phyloP scores from a whole-genome alignment of 2,329 filamentous ascomycete species.

The Penicillium sp. region DNA sequence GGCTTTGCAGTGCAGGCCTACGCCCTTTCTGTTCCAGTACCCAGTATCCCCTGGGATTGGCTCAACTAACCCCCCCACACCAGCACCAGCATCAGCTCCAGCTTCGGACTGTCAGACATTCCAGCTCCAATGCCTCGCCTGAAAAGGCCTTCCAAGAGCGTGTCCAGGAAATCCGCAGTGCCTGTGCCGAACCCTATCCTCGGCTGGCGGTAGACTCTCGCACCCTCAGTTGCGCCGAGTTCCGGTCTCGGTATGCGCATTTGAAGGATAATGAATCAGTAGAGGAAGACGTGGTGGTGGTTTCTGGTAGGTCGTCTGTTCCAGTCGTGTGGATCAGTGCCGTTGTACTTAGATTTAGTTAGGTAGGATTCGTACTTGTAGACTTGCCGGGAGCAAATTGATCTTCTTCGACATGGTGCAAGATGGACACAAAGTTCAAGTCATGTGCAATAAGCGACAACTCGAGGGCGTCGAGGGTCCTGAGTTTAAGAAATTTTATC shows the following conservation, averaged over 20 bases:
- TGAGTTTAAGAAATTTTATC: conserved; percentile 63
- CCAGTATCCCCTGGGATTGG: conserved; percentile 9
- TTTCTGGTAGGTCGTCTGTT: conserved; percentile 47
- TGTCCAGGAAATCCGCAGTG: conserved; percentile 42
- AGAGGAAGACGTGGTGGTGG: conserved; percentile 43
- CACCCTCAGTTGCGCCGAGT: conserved; percentile 42
- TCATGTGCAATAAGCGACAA: conserved; percentile 68
- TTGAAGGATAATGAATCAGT: conserved; percentile 45
- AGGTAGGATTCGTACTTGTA: conserved; percentile 76
- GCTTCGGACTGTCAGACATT: conserved; percentile 20
- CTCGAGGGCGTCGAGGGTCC: conserved; percentile 44
- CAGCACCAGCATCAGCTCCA: conserved; percentile 17
- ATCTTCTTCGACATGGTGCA: conserved; percentile 81
- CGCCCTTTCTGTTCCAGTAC: conserved; percentile 15
- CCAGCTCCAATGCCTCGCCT: conserved; percentile 36
- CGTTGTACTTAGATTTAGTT: conserved; percentile 48
- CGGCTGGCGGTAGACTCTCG: conserved; percentile 37
- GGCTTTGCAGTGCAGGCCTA: conserved; percentile 32
- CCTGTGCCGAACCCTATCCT: conserved; percentile 44
- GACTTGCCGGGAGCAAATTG: conserved; percentile 74
- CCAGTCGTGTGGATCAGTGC: conserved; percentile 19
- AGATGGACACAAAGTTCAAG: conserved; percentile 73
- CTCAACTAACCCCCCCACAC: conserved; percentile 27
- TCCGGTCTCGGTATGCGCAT: conserved; percentile 42
- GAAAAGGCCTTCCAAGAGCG: conserved; percentile 43